Evolutionary conservation across 768 basidiomycete species (phyloP).

Genomic region (Pulveroboletus sp.): DNA sequence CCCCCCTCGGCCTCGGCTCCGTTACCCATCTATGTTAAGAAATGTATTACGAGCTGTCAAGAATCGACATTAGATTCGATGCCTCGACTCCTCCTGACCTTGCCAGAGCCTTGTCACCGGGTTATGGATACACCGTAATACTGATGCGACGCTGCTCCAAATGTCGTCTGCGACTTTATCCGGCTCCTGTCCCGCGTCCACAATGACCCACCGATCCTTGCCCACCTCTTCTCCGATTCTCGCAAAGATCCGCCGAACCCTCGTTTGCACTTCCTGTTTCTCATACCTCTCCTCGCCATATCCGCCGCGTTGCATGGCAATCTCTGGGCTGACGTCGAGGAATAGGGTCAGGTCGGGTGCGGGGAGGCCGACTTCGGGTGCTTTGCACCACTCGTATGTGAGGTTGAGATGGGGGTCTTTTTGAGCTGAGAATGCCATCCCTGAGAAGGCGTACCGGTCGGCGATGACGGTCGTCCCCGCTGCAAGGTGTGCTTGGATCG

Average conservation of each 20-base stretch:
- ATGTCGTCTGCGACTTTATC: conserved; percentile 53
- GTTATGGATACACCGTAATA: conserved; percentile 35
- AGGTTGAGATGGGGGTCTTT: conserved; percentile 45
- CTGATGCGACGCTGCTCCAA: conserved; percentile 49
- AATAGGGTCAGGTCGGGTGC: conserved; percentile 87
- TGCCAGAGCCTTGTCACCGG: conserved; percentile 56
- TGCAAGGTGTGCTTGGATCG: conserved; percentile 57
- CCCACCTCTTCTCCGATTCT: conserved; percentile 54
- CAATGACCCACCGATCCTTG: conserved; percentile 46
- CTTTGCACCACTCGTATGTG: conserved; percentile 78
- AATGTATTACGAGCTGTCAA: conserved; percentile 23
- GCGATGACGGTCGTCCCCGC: conserved; percentile 76
- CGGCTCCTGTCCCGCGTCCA: conserved; percentile 56
- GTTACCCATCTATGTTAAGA: conserved; percentile 22
- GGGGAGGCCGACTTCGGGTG: conserved; percentile 86
- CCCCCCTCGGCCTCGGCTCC: conserved; percentile 6
- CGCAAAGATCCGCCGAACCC: conserved; percentile 60
- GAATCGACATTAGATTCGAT: conserved; percentile 5
- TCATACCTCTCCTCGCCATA: conserved; percentile 91
- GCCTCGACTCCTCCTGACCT: background rate
- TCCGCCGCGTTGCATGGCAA: conserved; percentile 66
- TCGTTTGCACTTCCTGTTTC: conserved; percentile 67
- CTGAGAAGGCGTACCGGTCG: conserved; percentile 96
- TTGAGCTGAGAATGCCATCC: conserved; percentile 81
- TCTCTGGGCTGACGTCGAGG: conserved; percentile 74